Evolutionary conservation across 2,329 filamentous ascomycete genomes (phyloP).

Genomic region (Ambrosiella beaveri): DNA sequence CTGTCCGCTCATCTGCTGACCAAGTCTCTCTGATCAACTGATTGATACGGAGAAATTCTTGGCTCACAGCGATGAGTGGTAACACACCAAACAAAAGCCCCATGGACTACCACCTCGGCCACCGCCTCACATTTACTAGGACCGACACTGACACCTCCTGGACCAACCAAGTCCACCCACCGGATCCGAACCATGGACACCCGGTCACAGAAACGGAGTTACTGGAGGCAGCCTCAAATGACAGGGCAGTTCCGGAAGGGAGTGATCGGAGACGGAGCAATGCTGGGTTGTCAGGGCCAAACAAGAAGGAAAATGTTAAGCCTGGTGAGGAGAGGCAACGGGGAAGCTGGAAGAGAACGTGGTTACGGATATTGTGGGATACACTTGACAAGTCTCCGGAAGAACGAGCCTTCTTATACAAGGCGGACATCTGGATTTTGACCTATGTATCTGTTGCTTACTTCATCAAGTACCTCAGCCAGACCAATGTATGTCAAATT

Average conservation of each 20-base stretch:
- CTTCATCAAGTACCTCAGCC: slow-evolving; percentile 24
- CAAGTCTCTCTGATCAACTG: background rate
- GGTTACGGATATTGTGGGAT: slow-evolving; percentile 19
- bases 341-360: slow-evolving; percentile 11
- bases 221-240: background rate
- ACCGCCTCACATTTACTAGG: background rate
- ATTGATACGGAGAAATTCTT: background rate
- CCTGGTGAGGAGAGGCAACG: background rate
- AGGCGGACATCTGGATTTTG: slow-evolving; percentile 20
- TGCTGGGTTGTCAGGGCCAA: background rate
- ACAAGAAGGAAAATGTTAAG: background rate
- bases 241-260: background rate
- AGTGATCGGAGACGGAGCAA: background rate
- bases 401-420: slow-evolving; percentile 17
- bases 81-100: background rate
- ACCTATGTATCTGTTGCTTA: slow-evolving; percentile 22
- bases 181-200: background rate
- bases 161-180: background rate
- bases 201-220: background rate
- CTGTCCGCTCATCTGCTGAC: background rate
- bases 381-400: slow-evolving; percentile 20
- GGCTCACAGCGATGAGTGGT: background rate
- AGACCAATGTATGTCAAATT: slow-evolving; percentile 16
- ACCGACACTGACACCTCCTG: background rate
- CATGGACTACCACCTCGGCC: background rate